A percentile compares a stretch with the other conserved stretches of the same genome.
phyloP scores from a whole-genome alignment of 2,329 filamentous ascomycete genomes.

The Fusarium cyanostomum region DNA sequence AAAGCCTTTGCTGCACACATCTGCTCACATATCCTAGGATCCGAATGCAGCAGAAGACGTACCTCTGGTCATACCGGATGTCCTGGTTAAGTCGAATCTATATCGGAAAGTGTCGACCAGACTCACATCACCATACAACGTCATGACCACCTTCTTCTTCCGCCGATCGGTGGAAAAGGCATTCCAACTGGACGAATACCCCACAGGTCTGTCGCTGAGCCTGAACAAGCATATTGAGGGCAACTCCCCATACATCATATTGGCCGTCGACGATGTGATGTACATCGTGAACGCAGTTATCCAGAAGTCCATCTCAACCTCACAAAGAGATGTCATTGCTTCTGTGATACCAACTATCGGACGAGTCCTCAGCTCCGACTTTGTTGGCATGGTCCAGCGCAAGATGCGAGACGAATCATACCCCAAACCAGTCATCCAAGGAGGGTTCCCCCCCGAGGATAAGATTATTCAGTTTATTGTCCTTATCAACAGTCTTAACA shows the following conservation, averaged over 20 bases:
- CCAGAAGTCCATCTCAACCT: constrained; percentile 85
- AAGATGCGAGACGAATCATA: constrained; percentile 98
- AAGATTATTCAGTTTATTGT: constrained; percentile 90
- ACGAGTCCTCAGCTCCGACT: constrained; percentile 85
- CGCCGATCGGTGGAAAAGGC: constrained; percentile 95
- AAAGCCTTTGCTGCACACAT: not conserved
- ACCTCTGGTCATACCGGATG: constrained; percentile 72
- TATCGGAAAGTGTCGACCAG: constrained; percentile 79
- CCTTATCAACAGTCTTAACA: constrained; percentile 93
- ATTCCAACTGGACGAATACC: constrained; percentile 94
- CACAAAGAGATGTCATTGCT: constrained; percentile 79
- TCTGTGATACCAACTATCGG: constrained; percentile 82
- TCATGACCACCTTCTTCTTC: constrained; percentile 96
- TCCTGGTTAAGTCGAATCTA: constrained; percentile 82
- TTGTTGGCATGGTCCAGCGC: constrained; percentile 95
- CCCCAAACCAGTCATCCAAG: constrained; percentile 80
- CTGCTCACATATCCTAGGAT: constrained; percentile 53
- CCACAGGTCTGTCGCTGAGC: constrained; percentile 80
- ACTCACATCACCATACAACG: constrained; percentile 83
- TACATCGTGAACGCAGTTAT: constrained; percentile 96
- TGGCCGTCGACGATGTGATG: constrained; percentile 98
- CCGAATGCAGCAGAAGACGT: constrained; percentile 61
- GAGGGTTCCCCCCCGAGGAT: constrained; percentile 85
- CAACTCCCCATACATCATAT: constrained; percentile 90
- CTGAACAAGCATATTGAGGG: constrained; percentile 75